phyloP scores from a whole-genome alignment of 768 basidiomycete genomes.

The Podaxis sp. region DNA sequence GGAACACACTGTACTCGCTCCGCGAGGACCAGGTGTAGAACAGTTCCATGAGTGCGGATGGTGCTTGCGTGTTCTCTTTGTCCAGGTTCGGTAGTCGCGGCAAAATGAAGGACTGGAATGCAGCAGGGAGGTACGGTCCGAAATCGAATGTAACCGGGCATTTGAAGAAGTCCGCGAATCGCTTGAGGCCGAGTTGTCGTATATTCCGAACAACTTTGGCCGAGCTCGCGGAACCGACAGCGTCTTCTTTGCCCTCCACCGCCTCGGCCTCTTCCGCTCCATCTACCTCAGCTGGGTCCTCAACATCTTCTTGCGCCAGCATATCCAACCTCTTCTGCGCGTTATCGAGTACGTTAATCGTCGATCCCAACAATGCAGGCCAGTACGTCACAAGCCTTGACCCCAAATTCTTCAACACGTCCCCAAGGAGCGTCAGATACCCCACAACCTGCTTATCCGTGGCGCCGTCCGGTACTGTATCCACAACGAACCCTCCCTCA shows the following conservation, averaged over 20 bases:
- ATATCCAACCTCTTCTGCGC: constrained; percentile 61
- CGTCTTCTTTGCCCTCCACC: constrained; percentile 28
- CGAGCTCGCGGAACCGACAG: constrained; percentile 30
- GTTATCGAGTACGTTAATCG: constrained; percentile 61
- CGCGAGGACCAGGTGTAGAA: constrained; percentile 75
- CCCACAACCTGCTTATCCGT: constrained; percentile 75
- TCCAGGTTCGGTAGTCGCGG: constrained; percentile 78
- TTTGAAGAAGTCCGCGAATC: constrained; percentile 87
- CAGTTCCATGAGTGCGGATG: constrained; percentile 85
- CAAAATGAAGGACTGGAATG: constrained; percentile 73
- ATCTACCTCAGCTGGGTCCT: constrained; percentile 22
- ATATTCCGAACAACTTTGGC: constrained; percentile 55
- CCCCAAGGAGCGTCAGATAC: constrained; percentile 81
- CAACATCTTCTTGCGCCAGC: constrained; percentile 24
- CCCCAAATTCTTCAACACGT: constrained; percentile 81
- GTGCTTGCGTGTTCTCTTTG: constrained; percentile 87
- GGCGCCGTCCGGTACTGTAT: constrained; percentile 23
- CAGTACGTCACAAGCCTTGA: constrained; percentile 67
- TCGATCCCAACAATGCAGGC: constrained; percentile 71
- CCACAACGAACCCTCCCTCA: constrained; percentile 5
- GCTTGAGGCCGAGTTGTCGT: constrained; percentile 82
- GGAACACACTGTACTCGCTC: constrained; percentile 53
- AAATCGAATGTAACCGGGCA: constrained; percentile 75
- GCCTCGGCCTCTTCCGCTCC: constrained; percentile 27
- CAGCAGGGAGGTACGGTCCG: constrained; percentile 59